These are phyloP conservation scores for Sugiyamaella smithiae DNA, from an alignment of 805 yeast species.

Conservation along the genomic window DNA sequence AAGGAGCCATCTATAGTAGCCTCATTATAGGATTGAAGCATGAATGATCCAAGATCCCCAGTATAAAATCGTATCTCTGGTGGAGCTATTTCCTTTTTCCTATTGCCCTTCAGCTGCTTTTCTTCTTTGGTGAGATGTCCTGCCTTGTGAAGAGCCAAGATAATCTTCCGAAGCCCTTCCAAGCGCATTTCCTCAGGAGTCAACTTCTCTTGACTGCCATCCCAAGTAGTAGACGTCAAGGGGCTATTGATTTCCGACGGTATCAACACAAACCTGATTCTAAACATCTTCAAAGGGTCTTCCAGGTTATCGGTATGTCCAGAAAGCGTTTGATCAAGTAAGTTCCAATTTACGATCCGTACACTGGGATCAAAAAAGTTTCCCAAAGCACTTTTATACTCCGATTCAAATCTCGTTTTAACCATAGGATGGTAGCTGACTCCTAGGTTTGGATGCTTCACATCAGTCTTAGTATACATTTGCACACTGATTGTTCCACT, in stretches of 20 bases:
- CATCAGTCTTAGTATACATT: conserved; percentile 46
- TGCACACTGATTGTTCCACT: conserved; percentile 77
- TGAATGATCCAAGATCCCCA: conserved; percentile 69
- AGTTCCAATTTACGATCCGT: conserved; percentile 76
- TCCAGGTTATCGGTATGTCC: conserved; percentile 71
- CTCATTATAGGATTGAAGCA: conserved; percentile 50
- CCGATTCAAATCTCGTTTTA: conserved; percentile 74
- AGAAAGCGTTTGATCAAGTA: conserved; percentile 84
- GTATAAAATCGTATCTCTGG: conserved; percentile 87
- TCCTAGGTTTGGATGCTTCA: conserved; percentile 25
- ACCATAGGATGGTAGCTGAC: conserved; percentile 50
- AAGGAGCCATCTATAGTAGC: conserved; percentile 28
- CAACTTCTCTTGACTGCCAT: conserved; percentile 56
- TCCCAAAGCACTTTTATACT: conserved; percentile 55
- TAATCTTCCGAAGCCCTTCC: conserved; percentile 77
- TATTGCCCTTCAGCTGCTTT: conserved; percentile 30
- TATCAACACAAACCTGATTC: conserved; percentile 79
- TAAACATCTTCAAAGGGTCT: conserved; percentile 39
- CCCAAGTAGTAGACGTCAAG: conserved; percentile 35
- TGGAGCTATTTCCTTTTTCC: conserved; percentile 45
- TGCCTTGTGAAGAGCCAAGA: conserved; percentile 59
- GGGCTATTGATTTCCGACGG: conserved; percentile 71
- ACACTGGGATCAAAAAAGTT: conserved; percentile 48
- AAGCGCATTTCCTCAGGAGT: conserved; percentile 83
- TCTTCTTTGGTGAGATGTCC: conserved; percentile 47